Percentiles rank a stretch among this genome's conserved stretches.
These are phyloP conservation scores for Rubroshorea leprosula DNA, from an alignment of 345 rosid genomes.

Conservation along the genomic window DNA sequence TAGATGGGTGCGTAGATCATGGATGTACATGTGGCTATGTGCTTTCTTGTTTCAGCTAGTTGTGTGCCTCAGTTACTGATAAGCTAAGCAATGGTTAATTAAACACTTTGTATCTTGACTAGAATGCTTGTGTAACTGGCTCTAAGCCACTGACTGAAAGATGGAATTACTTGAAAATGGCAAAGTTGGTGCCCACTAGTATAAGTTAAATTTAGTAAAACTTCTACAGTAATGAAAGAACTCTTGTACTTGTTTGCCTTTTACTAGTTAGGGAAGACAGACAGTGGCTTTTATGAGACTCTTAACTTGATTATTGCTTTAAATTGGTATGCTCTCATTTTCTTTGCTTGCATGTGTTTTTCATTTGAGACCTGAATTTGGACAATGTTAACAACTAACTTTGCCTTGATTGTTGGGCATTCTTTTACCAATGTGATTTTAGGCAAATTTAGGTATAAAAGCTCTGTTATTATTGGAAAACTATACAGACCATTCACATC, in stretches of 20 bases:
- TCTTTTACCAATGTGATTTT: background rate
- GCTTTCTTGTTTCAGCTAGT: background rate
- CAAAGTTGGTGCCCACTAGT: background rate
- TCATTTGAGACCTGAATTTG: background rate
- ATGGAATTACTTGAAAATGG: background rate
- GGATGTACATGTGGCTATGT: background rate
- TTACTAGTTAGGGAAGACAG: background rate
- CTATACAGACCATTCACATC: conserved; percentile 1
- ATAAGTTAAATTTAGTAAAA: background rate
- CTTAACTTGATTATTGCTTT: background rate
- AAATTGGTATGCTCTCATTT: background rate
- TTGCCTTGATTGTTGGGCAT: too few species aligned
- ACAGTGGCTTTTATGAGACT: background rate
- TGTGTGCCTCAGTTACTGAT: background rate
- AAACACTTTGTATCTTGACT: background rate
- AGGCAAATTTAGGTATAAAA: background rate
- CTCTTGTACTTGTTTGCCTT: background rate
- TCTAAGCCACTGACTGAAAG: background rate
- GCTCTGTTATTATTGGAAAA: background rate
- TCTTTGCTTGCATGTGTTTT: background rate
- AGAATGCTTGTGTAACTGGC: background rate
- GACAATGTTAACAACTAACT: too few species aligned
- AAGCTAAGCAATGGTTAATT: background rate
- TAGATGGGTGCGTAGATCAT: background rate
- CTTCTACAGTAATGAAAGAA: background rate